Base-by-base conservation (phyloP, 179 eudicot genomes). In the Sideroxylon spinosum region DNA sequence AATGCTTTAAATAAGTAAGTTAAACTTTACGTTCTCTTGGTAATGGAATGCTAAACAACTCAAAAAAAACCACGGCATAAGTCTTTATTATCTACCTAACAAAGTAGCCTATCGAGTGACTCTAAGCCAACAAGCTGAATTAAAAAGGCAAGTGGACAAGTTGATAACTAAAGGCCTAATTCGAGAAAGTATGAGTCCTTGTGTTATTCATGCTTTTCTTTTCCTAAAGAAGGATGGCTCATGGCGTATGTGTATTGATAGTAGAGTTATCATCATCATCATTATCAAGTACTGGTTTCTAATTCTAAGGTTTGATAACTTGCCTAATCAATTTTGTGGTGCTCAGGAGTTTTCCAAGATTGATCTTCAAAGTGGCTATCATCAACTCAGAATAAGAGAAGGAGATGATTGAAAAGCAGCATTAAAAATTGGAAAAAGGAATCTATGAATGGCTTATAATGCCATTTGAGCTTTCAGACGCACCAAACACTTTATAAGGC, bases 181-280 rank as follows among this genome's bases (percentile, higher is more conserved):
- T 7, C 16, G 48, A 9, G 76, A 73, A 73, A 73, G 76, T 19
- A 55, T 73, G 64, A 55, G 65, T 57, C 76, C 49, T 2, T 52
- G 20, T 73, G 20, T 25, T 9, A 12, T 73, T 17, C 63, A 17
- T 8, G 55, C 55, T 0, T 55, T 46, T 44, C 14, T 68, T 7
- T 26, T 46, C 19, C 73, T 48, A 0, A 68, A 68, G 29, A 44
- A 68, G 6, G 65, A 53, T 73, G 48, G 66, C 17, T 53, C 65
- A 1, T 59, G 20, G 26, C 25, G 25, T 17, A 73, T 73, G 76
- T 73, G 65, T 23, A 22, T 74, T 74, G 66, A 74, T 74, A 74
- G 77, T 56, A 55, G 23, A 37, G 73, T 14, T 1, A 12, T 74
- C 5, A 74, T 57, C 60, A 74, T 57, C 16, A 32, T 32, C 64